These are phyloP conservation scores for Trichoderma sp. DNA, from an alignment of 2,329 filamentous ascomycete species.

Conservation along the genomic window DNA sequence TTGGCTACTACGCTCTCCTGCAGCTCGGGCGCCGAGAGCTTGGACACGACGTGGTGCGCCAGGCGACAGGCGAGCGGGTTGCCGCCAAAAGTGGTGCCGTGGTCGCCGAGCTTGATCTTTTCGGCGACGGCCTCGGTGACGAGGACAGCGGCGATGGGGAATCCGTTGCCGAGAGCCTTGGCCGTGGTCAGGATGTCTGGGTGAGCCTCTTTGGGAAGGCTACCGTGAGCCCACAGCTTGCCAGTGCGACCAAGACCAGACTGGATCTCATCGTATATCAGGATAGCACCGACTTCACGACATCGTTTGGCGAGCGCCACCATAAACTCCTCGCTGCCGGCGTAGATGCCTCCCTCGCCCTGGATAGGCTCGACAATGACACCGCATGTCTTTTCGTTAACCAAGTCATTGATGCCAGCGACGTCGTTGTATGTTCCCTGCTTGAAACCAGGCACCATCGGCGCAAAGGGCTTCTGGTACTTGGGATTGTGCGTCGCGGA, in stretches of 20 bases:
- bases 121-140: constrained; percentile 42
- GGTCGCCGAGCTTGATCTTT: constrained; percentile 64
- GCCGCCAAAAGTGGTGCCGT: constrained; percentile 91
- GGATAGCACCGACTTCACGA: constrained; percentile 79
- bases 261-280: constrained; percentile 97
- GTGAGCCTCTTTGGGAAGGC: constrained; percentile 74
- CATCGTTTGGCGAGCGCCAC: constrained; percentile 79
- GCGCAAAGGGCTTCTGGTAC: constrained; percentile 91
- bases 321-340: constrained; percentile 80
- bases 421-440: constrained; percentile 86
- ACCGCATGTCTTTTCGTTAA: constrained; percentile 84
- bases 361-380: constrained; percentile 98
- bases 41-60: constrained; percentile 79
- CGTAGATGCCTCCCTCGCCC: constrained; percentile 89
- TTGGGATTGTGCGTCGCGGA: constrained; percentile 98
- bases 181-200: constrained; percentile 92
- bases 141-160: constrained; percentile 78
- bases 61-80: constrained; percentile 84
- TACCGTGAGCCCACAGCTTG: constrained; percentile 81
- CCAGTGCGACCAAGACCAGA: constrained; percentile 89
- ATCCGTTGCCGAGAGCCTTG: constrained; percentile 94
- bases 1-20: constrained; percentile 70
- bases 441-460: constrained; percentile 91
- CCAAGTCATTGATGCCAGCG: constrained; percentile 64
- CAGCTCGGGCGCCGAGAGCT: constrained; percentile 69